Percentiles rank a stretch among this genome's conserved stretches.
These are phyloP conservation scores for Mycosphaerella sp. DNA, from an alignment of 2,329 filamentous ascomycete species.

Conservation along the genomic window DNA sequence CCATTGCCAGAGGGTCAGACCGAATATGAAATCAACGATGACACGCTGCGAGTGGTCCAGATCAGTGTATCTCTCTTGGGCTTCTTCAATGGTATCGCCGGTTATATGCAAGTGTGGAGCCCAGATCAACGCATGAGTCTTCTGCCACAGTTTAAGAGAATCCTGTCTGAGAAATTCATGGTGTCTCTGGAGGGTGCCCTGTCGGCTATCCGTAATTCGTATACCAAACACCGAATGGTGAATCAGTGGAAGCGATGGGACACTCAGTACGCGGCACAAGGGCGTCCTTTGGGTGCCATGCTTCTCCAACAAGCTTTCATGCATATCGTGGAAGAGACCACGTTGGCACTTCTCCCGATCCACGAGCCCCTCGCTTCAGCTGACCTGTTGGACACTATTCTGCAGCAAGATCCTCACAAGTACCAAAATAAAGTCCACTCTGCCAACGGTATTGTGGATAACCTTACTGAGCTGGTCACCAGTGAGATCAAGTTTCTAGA, in stretches of 20 bases:
- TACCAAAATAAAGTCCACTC: conserved; percentile 11
- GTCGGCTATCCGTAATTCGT: conserved; percentile 79
- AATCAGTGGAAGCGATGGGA: conserved; percentile 85
- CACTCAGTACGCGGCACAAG: conserved; percentile 71
- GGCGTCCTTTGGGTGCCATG: conserved; percentile 83
- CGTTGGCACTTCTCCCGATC: conserved; percentile 23
- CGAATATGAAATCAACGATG: conserved; percentile 21
- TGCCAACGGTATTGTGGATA: conserved; percentile 43
- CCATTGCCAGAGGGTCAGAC: conserved; percentile 20
- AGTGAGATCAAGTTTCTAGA: conserved; percentile 84
- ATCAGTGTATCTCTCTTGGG: conserved; percentile 81
- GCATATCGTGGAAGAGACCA: conserved; percentile 57
- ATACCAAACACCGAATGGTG: conserved; percentile 56
- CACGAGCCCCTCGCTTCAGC: conserved; percentile 16
- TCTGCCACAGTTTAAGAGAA: conserved; percentile 61
- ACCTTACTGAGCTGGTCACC: conserved; percentile 63
- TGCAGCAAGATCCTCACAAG: conserved; percentile 31
- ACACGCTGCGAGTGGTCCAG: conserved; percentile 47
- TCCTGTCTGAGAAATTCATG: conserved; percentile 79
- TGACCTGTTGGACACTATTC: conserved; percentile 23
- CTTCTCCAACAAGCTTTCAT: conserved; percentile 84
- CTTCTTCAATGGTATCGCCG: conserved; percentile 76
- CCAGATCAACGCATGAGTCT: conserved; percentile 65
- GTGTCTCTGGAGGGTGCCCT: conserved; percentile 82
- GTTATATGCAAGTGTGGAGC: conserved; percentile 74